Evolutionary conservation across 352 stramenopile species (phyloP).

Genomic region (Pythium rishiriense): DNA sequence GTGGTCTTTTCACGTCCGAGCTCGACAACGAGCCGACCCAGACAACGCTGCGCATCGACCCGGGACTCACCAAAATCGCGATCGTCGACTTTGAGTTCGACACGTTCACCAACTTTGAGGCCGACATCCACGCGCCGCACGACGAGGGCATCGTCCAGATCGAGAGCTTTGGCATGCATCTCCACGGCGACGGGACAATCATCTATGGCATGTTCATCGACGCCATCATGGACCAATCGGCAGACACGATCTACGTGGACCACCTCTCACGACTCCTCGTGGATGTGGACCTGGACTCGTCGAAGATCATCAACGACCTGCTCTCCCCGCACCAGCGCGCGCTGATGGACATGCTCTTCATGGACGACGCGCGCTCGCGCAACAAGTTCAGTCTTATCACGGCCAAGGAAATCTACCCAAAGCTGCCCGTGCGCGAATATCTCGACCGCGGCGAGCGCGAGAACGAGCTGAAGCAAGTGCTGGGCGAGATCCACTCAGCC

Average conservation of each 20-base stretch:
- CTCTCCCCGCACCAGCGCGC: slow-evolving; percentile 94
- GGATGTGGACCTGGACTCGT: slow-evolving; percentile 95
- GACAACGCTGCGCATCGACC: slow-evolving; percentile 77
- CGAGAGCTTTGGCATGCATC: slow-evolving; percentile 95
- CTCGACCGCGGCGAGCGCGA: slow-evolving; percentile 96
- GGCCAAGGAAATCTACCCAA: slow-evolving; percentile 95
- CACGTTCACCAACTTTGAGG: slow-evolving; percentile 98
- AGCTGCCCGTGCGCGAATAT: slow-evolving; percentile 94
- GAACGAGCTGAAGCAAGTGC: slow-evolving; percentile 96
- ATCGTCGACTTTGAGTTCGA: slow-evolving; percentile 98
- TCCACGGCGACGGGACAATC: slow-evolving; percentile 78
- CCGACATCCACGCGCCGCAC: slow-evolving; percentile 95
- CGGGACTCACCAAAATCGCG: slow-evolving; percentile 95
- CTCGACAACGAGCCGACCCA: slow-evolving; percentile 85
- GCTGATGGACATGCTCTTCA: slow-evolving; percentile 95
- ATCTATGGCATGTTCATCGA: slow-evolving; percentile 93
- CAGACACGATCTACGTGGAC: slow-evolving; percentile 96
- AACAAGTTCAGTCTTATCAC: slow-evolving; percentile 98
- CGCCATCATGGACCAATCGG: slow-evolving; percentile 95
- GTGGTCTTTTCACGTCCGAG: slow-evolving; percentile 95
- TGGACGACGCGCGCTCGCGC: slow-evolving; percentile 91
- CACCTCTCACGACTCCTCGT: slow-evolving; percentile 95
- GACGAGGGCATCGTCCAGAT: slow-evolving; percentile 95
- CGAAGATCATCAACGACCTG: slow-evolving; percentile 95
- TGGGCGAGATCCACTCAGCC: slow-evolving; percentile 93